Percentiles rank a stretch among this genome's conserved stretches.
These are phyloP conservation scores for Filobasidium uniguttulatum DNA, from an alignment of 1,284 basidiomycete genomes.

Conservation along the genomic window DNA sequence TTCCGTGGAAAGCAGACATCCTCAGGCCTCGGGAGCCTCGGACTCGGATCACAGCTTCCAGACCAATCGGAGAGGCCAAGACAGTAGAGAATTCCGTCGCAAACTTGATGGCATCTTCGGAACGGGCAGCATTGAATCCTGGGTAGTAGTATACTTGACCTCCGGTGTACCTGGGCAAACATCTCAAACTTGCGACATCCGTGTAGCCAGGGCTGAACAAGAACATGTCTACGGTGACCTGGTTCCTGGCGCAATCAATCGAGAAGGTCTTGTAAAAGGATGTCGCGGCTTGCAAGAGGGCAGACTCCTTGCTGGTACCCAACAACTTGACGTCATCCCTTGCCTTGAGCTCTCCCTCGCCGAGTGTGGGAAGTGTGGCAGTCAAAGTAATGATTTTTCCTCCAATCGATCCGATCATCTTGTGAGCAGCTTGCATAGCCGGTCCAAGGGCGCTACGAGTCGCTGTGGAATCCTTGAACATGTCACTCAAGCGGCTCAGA, in stretches of 20 bases:
- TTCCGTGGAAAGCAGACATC: slow-evolving; percentile 97
- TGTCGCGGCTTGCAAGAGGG: slow-evolving; percentile 71
- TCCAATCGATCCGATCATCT: slow-evolving; percentile 85
- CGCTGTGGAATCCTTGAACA: slow-evolving; percentile 88
- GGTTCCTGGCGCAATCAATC: slow-evolving; percentile 92
- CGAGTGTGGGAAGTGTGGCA: slow-evolving; percentile 72
- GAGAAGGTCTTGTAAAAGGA: slow-evolving; percentile 98
- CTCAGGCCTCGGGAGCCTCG: slow-evolving; percentile 87
- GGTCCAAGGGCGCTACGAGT: slow-evolving; percentile 93
- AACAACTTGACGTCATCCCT: slow-evolving; percentile 93
- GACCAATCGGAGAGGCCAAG: slow-evolving; percentile 82
- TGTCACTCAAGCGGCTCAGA: slow-evolving; percentile 71
- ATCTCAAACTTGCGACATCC: slow-evolving; percentile 84
- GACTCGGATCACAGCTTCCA: slow-evolving; percentile 95
- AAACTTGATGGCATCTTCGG: slow-evolving; percentile 95
- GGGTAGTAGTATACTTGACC: slow-evolving; percentile 98
- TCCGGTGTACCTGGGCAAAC: slow-evolving; percentile 90
- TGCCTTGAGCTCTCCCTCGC: slow-evolving; percentile 85
- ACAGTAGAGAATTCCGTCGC: slow-evolving; percentile 93
- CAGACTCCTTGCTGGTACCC: slow-evolving; percentile 86
- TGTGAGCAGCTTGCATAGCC: slow-evolving; percentile 88
- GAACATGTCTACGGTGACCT: slow-evolving; percentile 99
- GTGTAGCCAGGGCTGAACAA: slow-evolving; percentile 86
- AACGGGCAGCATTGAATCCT: slow-evolving; percentile 84
- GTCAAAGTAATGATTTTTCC: slow-evolving; percentile 91